phyloP scores from a whole-genome alignment of 1,284 basidiomycete genomes.

The Erythrobasidium hasegawianum region DNA sequence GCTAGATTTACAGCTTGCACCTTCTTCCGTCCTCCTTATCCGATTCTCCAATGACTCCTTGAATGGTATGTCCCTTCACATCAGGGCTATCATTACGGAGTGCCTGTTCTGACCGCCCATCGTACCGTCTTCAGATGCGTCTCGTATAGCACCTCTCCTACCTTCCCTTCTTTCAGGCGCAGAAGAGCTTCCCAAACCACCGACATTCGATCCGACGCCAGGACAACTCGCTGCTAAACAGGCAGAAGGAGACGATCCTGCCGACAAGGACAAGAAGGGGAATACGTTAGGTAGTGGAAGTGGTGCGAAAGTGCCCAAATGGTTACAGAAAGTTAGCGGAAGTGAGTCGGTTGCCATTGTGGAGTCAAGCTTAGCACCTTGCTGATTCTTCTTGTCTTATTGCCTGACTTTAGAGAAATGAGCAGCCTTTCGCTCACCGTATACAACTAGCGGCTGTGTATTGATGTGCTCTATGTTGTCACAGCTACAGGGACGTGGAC shows the following conservation, averaged over 20 bases:
- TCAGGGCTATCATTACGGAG: neutral
- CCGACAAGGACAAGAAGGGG: slow-evolving; percentile 10
- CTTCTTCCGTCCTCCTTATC: slow-evolving; percentile 69
- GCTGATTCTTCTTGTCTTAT: no score
- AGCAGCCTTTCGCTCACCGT: no score
- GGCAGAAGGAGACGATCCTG: neutral
- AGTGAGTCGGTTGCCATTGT: slow-evolving; percentile 3
- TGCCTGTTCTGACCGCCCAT: neutral
- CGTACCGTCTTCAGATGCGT: slow-evolving; percentile 7
- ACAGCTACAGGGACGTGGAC: no score
- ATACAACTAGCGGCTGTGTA: no score
- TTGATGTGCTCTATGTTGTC: no score
- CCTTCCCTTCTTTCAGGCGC: slow-evolving; percentile 58
- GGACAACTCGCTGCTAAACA: slow-evolving; percentile 12
- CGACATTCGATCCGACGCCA: slow-evolving; percentile 41
- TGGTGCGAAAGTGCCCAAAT: slow-evolving; percentile 67
- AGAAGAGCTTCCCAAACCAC: slow-evolving; percentile 62
- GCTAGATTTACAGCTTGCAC: slow-evolving; percentile 67
- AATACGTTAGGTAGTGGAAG: slow-evolving; percentile 38
- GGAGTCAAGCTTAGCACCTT: no score
- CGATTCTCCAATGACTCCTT: slow-evolving; percentile 64
- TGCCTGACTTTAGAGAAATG: no score
- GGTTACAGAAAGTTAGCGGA: slow-evolving; percentile 57
- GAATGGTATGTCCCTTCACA: slow-evolving; percentile 57
- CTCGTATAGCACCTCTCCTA: slow-evolving; percentile 61